These are phyloP conservation scores for Zymoseptoria passerinii DNA, from an alignment of 2,329 filamentous ascomycete genomes.

Conservation along the genomic window DNA sequence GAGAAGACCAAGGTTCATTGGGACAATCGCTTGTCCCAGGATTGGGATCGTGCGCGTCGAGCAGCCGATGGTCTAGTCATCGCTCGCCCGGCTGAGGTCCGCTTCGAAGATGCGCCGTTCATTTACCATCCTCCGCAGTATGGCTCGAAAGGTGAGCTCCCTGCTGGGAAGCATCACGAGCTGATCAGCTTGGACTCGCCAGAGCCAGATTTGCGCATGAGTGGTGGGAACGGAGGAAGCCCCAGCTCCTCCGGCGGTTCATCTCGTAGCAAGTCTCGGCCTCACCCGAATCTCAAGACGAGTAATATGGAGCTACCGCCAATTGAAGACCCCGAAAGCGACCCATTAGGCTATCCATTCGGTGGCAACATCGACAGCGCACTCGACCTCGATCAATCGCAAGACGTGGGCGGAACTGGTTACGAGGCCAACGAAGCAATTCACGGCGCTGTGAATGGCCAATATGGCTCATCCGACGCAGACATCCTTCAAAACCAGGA, in stretches of 20 bases:
- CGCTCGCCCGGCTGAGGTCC: neutral
- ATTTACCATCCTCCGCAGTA: constrained; percentile 18
- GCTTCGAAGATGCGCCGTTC: constrained; percentile 11
- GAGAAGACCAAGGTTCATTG: constrained; percentile 34
- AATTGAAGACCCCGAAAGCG: neutral
- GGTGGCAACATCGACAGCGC: neutral
- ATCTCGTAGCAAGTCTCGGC: neutral
- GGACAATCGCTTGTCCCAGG: constrained; percentile 31
- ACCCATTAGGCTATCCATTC: neutral
- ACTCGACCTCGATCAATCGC: neutral
- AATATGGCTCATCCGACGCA: neutral
- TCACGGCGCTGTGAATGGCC: neutral
- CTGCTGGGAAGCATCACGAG: neutral
- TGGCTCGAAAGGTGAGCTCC: constrained; percentile 13
- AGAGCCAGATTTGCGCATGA: neutral
- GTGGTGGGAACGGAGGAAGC: neutral
- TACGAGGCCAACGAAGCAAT: neutral
- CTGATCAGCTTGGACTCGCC: neutral
- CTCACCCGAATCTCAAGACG: neutral
- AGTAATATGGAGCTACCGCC: neutral
- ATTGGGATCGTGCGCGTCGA: constrained; percentile 11
- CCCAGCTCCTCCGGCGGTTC: neutral
- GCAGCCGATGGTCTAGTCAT: neutral
- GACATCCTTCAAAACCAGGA: neutral
- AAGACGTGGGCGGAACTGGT: neutral